Conservation (phyloP, 306 rosid species). For the Hippophae rhamnoides region DNA sequence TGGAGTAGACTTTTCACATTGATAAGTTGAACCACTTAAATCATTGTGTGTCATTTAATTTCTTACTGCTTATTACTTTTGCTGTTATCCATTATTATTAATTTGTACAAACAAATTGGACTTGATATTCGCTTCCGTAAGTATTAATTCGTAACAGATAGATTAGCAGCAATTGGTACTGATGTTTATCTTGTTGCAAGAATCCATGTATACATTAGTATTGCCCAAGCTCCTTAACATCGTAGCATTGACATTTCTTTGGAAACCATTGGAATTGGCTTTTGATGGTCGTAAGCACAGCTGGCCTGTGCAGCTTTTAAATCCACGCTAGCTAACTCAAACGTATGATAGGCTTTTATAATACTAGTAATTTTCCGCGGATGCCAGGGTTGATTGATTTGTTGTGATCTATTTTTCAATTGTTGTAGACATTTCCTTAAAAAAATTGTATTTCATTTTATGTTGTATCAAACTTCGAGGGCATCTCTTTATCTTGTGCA, state of each 20-base stretch:
- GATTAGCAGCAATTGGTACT: slow-evolving; percentile 46
- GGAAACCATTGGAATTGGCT: slow-evolving; percentile 52
- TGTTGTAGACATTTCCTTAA: too few species aligned
- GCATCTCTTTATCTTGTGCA: too few species aligned
- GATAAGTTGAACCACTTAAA: too few species aligned
- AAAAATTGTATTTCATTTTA: too few species aligned
- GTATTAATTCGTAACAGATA: too few species aligned
- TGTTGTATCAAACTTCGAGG: too few species aligned
- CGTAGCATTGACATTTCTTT: slow-evolving; percentile 88
- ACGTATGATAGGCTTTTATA: background rate
- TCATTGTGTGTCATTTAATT: too few species aligned
- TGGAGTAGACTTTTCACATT: too few species aligned
- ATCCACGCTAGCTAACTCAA: slow-evolving; percentile 26
- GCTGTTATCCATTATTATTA: too few species aligned
- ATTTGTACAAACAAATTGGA: too few species aligned
- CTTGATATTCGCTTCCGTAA: too few species aligned
- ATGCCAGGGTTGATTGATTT: background rate
- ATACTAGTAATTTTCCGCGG: background rate
- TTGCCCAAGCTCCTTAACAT: slow-evolving; percentile 70
- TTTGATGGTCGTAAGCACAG: slow-evolving; percentile 40
- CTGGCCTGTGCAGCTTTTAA: slow-evolving; percentile 67
- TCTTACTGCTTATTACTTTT: too few species aligned
- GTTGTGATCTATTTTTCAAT: background rate
- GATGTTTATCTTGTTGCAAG: slow-evolving; percentile 44
- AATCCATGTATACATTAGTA: slow-evolving; percentile 68